These are phyloP conservation scores for Nothopassalora personata DNA, from an alignment of 2,329 filamentous ascomycete genomes.

Conservation along the genomic window DNA sequence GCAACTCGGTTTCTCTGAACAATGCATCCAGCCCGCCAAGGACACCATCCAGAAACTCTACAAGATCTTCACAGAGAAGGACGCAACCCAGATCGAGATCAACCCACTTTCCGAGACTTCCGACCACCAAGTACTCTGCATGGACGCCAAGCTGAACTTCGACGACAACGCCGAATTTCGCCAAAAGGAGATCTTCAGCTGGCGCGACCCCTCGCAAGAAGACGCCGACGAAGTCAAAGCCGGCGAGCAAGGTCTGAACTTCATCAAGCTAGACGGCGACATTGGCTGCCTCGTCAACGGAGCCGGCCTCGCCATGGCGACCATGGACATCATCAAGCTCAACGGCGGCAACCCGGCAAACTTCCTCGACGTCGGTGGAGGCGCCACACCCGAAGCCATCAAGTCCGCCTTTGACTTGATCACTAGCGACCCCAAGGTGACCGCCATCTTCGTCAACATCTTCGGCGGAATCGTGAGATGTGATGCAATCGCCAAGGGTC, in stretches of 20 bases:
- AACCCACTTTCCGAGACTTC: constrained; percentile 98
- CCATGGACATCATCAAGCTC: constrained; percentile 99
- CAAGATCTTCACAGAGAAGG: constrained; percentile 96
- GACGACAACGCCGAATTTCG: constrained; percentile 99
- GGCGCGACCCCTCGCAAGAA: constrained; percentile 92
- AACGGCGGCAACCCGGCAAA: constrained; percentile 95
- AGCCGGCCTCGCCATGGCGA: constrained; percentile 98
- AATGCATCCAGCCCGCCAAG: constrained; percentile 93
- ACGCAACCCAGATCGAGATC: constrained; percentile 99
- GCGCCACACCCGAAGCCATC: constrained; percentile 93
- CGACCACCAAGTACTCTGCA: constrained; percentile 95
- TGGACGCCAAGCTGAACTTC: constrained; percentile 98
- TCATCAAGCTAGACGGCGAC: constrained; percentile 99
- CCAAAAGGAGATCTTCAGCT: constrained; percentile 91
- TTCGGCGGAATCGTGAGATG: constrained; percentile 98
- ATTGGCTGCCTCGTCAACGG: constrained; percentile 99
- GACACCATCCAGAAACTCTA: constrained; percentile 98
- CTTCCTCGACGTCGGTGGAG: constrained; percentile 97
- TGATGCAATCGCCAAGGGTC: constrained; percentile 91
- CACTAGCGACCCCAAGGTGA: constrained; percentile 96
- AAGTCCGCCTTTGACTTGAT: constrained; percentile 98
- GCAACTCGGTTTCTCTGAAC: constrained; percentile 94
- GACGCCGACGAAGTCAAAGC: constrained; percentile 97
- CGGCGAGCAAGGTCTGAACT: constrained; percentile 90
- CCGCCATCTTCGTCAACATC: constrained; percentile 99